Base-by-base conservation (phyloP, 768 basidiomycete genomes). In the Boletus speciosus region DNA sequence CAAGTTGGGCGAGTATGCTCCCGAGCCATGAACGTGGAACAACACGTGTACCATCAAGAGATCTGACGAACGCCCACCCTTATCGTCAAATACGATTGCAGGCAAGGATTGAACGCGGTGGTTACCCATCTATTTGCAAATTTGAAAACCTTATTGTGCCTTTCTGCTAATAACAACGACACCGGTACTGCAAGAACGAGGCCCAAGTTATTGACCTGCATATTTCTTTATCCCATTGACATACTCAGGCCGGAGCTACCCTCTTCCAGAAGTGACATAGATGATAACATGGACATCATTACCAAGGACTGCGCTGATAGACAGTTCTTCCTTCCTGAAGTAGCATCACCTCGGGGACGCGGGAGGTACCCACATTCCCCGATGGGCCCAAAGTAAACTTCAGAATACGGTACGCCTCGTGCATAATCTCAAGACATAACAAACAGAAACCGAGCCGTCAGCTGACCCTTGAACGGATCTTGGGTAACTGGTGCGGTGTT, bases 311-410 rank as follows among this genome's bases (percentile, higher is more conserved):
- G 54, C 54, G 54, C 55, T 54, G 55, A 58, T 58, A 57, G 48
- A 42, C 45, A 37, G 43, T 37, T 32, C 51, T 56, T 54, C 58
- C 52, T 58, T 65, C 54, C 64, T 65, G 57, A 72, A 59, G 58
- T 32, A 59, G 49, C 69, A 68, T 43, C 76, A 67, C 56, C 59
- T 64, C 62, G 64, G 64, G 40, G 47, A 69, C 63, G 58, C 58
- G 66, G 61, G 53, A 56, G 16, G 44, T 46, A 54, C 49, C 69
- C 61, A 61, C 56, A 36, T 51, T 36, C 49, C 64, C 55, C 63
- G 61, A 52, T 57, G 29, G 29, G 47, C 43, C 29, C 40, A 62
- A 35, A 25, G 54, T 14, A 49, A 56, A 57, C 15, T 21, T 51
- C 31, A 59, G 49, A 15, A 58, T 35, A 49, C 49, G 43, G 38